Conservation (phyloP, 208 protist genomes). For the Acanthamoeba healyi region DNA sequence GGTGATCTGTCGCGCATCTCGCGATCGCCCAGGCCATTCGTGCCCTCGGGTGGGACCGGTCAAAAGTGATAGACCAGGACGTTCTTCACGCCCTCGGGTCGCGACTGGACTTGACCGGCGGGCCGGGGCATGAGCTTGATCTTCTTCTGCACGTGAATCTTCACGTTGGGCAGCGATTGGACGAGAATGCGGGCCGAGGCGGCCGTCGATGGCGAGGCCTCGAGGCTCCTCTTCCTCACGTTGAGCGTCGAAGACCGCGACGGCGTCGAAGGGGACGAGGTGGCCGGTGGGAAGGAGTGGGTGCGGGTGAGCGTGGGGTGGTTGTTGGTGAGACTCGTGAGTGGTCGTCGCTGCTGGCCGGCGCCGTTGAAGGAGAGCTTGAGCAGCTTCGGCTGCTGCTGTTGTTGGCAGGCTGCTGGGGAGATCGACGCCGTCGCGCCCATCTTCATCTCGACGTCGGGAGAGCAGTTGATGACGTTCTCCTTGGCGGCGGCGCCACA, state of each 20-base stretch:
- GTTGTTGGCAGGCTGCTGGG: background rate
- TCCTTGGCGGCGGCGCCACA: background rate
- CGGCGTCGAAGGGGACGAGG: background rate
- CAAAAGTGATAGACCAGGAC: conserved; percentile 42
- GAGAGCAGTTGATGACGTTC: background rate
- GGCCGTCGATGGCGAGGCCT: background rate
- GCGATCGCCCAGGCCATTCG: background rate
- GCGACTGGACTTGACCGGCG: conserved; percentile 14
- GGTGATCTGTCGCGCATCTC: background rate
- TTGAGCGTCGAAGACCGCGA: background rate
- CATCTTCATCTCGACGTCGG: background rate
- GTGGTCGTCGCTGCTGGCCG: background rate
- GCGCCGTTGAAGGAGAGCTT: background rate
- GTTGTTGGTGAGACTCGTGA: background rate
- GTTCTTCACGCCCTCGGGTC: conserved; percentile 37
- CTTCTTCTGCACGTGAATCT: conserved; percentile 65
- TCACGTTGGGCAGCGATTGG: conserved; percentile 57
- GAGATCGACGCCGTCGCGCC: background rate
- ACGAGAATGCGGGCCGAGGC: background rate
- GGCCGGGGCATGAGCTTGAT: conserved; percentile 20
- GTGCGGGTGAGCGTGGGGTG: background rate
- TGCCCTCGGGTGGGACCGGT: background rate
- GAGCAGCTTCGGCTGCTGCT: background rate
- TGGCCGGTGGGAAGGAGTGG: conserved; percentile 1
- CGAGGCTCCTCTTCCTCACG: conserved; percentile 16